Conservation (phyloP, 345 rosid species). For the Camelina laxa region DNA sequence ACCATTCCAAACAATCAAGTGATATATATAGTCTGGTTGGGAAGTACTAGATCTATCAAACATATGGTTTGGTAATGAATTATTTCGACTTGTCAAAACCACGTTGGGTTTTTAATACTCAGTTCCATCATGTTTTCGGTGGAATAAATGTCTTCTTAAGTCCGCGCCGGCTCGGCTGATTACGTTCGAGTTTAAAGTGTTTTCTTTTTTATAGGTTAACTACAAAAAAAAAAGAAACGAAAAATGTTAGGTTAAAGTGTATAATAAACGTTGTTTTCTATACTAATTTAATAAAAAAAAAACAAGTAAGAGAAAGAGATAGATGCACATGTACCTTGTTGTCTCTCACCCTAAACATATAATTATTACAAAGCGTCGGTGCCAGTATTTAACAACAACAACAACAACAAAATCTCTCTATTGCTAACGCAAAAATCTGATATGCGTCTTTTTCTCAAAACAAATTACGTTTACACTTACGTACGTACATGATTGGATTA, state of each 20-base stretch:
- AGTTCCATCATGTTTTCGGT: background rate
- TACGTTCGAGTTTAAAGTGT: background rate
- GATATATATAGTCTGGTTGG: background rate
- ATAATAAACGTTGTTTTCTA: background rate
- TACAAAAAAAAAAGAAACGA: background rate
- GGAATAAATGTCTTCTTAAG: background rate
- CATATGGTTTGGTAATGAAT: background rate
- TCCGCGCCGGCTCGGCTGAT: slow-evolving; percentile 4
- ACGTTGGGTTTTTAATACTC: background rate
- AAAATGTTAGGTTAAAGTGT: slow-evolving; percentile 22
- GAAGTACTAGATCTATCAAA: background rate
- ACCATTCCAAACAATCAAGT: background rate
- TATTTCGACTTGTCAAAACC: background rate
- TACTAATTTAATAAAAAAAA: background rate
- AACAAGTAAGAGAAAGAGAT: too few species aligned
- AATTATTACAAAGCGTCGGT: too few species aligned
- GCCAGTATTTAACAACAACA: too few species aligned
- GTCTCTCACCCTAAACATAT: too few species aligned
- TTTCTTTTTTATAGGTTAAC: slow-evolving; percentile 3
- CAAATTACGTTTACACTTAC: too few species aligned
- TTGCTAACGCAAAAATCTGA: too few species aligned
- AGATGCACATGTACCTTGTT: too few species aligned
- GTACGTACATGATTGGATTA: background rate
- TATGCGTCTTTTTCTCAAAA: too few species aligned
- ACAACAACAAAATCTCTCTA: too few species aligned